These are phyloP conservation scores for Colletotrichum sp. DNA, from an alignment of 2,329 filamentous ascomycete species.

Conservation along the genomic window DNA sequence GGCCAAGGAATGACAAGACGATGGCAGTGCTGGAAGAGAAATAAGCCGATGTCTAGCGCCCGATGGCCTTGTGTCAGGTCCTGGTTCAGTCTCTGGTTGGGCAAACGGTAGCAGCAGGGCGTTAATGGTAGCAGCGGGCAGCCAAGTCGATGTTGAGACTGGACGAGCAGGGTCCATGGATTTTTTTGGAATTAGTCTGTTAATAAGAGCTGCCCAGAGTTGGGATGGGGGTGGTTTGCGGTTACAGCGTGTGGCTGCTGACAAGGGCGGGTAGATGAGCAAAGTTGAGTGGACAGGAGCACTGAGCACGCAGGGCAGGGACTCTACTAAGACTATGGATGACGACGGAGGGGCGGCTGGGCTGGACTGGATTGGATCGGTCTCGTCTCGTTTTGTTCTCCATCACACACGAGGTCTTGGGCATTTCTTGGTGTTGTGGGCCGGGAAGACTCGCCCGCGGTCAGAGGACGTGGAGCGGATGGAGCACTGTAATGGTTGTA, in stretches of 20 bases:
- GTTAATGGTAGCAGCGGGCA: not conserved
- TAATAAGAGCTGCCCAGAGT: not conserved
- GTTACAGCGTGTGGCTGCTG: constrained; percentile 3
- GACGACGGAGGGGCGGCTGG: not conserved
- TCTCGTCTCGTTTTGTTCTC: not conserved
- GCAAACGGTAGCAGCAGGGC: not conserved
- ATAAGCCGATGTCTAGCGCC: constrained; percentile 5
- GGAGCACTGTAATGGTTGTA: not conserved
- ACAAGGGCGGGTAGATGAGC: constrained; percentile 13
- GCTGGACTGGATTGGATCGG: not conserved
- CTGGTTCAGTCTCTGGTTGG: not conserved
- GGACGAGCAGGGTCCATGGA: constrained; percentile 1
- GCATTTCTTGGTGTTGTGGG: constrained; percentile 3
- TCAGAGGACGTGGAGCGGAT: not conserved
- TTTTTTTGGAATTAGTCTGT: not conserved
- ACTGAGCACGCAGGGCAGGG: not conserved
- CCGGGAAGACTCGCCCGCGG: constrained; percentile 11
- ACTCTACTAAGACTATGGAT: not conserved
- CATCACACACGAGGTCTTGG: not conserved
- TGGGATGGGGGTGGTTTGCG: not conserved
- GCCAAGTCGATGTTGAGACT: not conserved
- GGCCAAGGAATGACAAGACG: not conserved
- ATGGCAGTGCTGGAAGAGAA: constrained; percentile 19
- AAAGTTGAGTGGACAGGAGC: constrained; percentile 4
- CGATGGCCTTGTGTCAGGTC: constrained; percentile 2